A percentile compares a stretch with the other conserved stretches of the same genome.
Evolutionary conservation across 768 basidiomycete species (phyloP).

Genomic region (Rickenella mellea): DNA sequence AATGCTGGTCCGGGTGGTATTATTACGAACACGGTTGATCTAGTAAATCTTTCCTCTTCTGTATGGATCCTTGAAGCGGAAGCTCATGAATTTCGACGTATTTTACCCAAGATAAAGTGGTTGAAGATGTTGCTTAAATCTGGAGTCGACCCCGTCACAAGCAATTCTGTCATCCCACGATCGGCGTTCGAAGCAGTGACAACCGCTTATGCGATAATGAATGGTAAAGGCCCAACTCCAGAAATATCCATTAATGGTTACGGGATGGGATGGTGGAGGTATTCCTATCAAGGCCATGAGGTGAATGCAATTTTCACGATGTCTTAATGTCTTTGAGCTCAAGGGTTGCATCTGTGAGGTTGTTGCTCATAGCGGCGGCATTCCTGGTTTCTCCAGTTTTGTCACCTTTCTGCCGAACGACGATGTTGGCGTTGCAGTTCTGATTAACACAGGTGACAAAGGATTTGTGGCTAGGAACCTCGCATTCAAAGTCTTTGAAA

Average conservation of each 20-base stretch:
- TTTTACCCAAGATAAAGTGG: constrained; percentile 28
- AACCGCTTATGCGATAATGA: constrained; percentile 18
- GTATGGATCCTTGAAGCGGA: not conserved
- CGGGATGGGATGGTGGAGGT: constrained; percentile 31
- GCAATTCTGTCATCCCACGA: constrained; percentile 23
- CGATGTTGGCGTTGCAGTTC: constrained; percentile 5
- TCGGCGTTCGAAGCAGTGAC: constrained; percentile 21
- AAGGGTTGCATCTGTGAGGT: not conserved
- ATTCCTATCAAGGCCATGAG: constrained; percentile 30
- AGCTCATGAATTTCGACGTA: no score
- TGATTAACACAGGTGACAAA: constrained; percentile 6
- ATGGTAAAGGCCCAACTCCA: constrained; percentile 4
- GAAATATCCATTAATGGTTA: constrained; percentile 25
- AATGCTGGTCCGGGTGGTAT: constrained; percentile 32
- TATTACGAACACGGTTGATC: constrained; percentile 30
- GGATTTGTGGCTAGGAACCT: constrained; percentile 1
- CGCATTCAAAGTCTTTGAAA: constrained; percentile 7
- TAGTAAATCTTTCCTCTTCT: constrained; percentile 22
- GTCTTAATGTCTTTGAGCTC: not conserved
- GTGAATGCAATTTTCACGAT: constrained; percentile 13
- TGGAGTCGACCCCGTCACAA: constrained; percentile 21
- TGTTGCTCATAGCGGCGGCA: constrained; percentile 5
- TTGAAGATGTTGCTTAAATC: constrained; percentile 22
- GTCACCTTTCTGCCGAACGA: constrained; percentile 7
- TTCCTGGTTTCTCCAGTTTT: constrained; percentile 5